Percentiles rank a stretch among this genome's conserved stretches.
These are phyloP conservation scores for Penicillium hordei DNA, from an alignment of 2,329 filamentous ascomycete species.

Conservation along the genomic window DNA sequence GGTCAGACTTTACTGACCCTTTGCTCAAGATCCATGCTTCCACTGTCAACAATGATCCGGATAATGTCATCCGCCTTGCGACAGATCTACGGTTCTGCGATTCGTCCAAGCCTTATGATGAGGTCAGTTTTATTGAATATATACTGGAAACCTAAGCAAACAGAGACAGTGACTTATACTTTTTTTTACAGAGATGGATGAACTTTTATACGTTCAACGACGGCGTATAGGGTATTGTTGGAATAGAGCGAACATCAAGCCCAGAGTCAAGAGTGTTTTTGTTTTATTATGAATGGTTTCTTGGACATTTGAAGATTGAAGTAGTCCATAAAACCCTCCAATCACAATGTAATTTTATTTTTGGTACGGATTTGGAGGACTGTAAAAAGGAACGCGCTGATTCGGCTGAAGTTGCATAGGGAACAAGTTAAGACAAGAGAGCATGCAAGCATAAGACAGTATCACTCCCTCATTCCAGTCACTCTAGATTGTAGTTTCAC, in stretches of 20 bases:
- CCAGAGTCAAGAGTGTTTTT: too few relatives aligned
- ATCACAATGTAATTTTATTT: neutral
- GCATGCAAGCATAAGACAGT: conserved; percentile 1
- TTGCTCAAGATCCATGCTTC: conserved; percentile 55
- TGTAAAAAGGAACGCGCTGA: neutral
- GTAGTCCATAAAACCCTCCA: neutral
- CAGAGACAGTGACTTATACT: neutral
- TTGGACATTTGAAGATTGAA: neutral
- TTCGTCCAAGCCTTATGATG: conserved; percentile 53
- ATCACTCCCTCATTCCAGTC: conserved; percentile 15
- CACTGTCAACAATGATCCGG: conserved; percentile 54
- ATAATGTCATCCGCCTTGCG: conserved; percentile 55
- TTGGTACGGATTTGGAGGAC: too few relatives aligned
- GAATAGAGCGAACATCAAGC: neutral
- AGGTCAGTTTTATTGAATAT: conserved; percentile 22
- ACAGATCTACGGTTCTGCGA: conserved; percentile 60
- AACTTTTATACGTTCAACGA: conserved; percentile 41
- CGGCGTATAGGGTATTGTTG: conserved; percentile 24
- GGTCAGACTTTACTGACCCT: neutral
- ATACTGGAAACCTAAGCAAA: neutral
- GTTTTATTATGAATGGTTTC: too few relatives aligned
- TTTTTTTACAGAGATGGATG: conserved; percentile 37
- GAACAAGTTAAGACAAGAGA: neutral
- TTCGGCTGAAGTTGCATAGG: neutral
- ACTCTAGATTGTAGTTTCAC: too few relatives aligned